phyloP scores from a whole-genome alignment of 169 alveolate species.

The Blepharisma undulans region DNA sequence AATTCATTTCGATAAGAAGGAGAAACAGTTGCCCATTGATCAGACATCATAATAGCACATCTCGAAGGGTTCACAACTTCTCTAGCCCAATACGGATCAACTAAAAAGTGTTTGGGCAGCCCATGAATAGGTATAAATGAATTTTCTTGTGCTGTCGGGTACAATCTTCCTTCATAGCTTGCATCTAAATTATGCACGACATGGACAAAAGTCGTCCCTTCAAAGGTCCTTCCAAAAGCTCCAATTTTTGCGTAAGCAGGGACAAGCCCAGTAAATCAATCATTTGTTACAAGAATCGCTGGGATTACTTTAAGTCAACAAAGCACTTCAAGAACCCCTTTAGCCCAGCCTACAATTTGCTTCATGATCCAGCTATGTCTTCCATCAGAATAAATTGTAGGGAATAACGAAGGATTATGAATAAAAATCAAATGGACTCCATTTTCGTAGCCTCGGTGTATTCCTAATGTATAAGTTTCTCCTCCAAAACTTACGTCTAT shows the following conservation, averaged over 20 bases:
- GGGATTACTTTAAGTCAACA: constrained; percentile 78
- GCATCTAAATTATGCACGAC: constrained; percentile 89
- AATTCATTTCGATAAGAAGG: constrained; percentile 89
- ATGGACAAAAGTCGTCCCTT: constrained; percentile 89
- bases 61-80: constrained; percentile 89
- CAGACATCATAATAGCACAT: constrained; percentile 87
- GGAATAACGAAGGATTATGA: constrained; percentile 82
- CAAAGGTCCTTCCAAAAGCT: constrained; percentile 84
- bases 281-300: constrained; percentile 86
- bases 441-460: constrained; percentile 75
- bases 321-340: constrained; percentile 82
- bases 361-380: constrained; percentile 57
- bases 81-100: constrained; percentile 87
- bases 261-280: constrained; percentile 90
- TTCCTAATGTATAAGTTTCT: constrained; percentile 67
- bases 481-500: constrained; percentile 73
- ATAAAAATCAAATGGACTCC: constrained; percentile 84
- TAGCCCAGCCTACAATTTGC: constrained; percentile 81
- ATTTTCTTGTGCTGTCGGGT: constrained; percentile 74
- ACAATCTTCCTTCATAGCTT: constrained; percentile 88
- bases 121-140: constrained; percentile 78
- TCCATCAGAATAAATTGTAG: constrained; percentile 83
- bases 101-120: constrained; percentile 79
- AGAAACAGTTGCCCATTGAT: constrained; percentile 93
- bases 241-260: constrained; percentile 84